Base-by-base conservation (phyloP, 2,329 filamentous ascomycete genomes). In the Paracoccidioides lutzii region DNA sequence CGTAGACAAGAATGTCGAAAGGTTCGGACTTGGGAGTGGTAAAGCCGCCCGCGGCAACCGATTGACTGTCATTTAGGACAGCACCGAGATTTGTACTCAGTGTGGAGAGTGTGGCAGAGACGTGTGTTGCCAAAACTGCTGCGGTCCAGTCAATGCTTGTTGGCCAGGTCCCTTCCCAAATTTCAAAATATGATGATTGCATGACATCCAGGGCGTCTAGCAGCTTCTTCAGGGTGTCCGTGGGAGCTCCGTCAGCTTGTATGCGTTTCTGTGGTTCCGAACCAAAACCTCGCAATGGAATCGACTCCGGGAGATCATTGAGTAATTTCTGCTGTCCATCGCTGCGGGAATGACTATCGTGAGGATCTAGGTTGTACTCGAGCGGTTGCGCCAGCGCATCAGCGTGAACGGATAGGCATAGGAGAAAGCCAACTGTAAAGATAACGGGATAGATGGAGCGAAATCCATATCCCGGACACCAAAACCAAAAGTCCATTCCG, bases 71-170 rank as follows among this genome's bases (percentile, higher is more conserved):
- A 12, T 71, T 65, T 49, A 73, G 64, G 3, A 73, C 67, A 61
- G 75, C 73, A 6, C 73, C 67, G 12, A 81, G 53, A 73, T 76
- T 38, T 37, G 68, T 65, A 9, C 87, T 87, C 54, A 95, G 73
- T n/a, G 85, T 84, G 14, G 78, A 81, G 14, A 93, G 77, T 2
- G 84, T 80, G 12, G 83, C 86, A 0, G 88, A 85, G 40, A 95
- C 72, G 56, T 91, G 83, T 0, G 90, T 95, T 45, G 84, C 83
- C 62, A 88, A 76, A 7, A 96, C 88, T 3, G 91, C 90, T 15
- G 84, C 85, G 0, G 91, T 97, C 91, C 91, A 97, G 73, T 96
- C 91, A 64, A 95, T 96, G 37, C 87, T 81, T 0, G 78, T 77
- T 0, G 90, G 88, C 88, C 90, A 97, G 32, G 82, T 89, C 9